phyloP scores from a whole-genome alignment of 75 land plant genomes.

The Pinus tabuliformis region DNA sequence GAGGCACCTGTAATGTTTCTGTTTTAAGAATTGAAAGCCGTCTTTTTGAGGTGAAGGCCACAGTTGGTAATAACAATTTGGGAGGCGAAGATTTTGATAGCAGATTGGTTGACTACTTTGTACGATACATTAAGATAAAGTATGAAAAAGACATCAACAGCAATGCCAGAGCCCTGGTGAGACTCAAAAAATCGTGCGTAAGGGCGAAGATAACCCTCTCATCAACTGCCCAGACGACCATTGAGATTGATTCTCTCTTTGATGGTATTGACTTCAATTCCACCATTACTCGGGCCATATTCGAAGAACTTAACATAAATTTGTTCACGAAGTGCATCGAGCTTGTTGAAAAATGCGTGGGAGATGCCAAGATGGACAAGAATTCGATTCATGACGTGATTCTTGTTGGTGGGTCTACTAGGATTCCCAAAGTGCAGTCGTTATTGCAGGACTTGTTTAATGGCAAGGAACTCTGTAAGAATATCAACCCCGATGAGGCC shows the following conservation, averaged over 20 bases:
- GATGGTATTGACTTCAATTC: conserved; percentile 14
- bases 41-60: not conserved
- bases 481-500: conserved; percentile 13
- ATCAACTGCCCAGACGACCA: too few relatives aligned
- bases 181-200: too few relatives aligned
- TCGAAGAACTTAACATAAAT: conserved; percentile 28
- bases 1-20: not conserved
- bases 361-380: too few relatives aligned
- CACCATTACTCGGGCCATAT: conserved; percentile 22
- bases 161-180: conserved; percentile 3
- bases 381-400: too few relatives aligned
- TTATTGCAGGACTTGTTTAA: conserved; percentile 18
- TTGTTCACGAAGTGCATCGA: conserved; percentile 30
- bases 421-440: too few relatives aligned
- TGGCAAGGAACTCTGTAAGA: conserved; percentile 25
- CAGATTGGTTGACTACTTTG: conserved; percentile 21
- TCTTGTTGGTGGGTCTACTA: too few relatives aligned
- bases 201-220: too few relatives aligned
- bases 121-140: conserved; percentile 19
- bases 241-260: not conserved
- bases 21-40: not conserved
- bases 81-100: conserved; percentile 2
- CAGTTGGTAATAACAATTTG: too few relatives aligned
- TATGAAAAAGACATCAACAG: conserved; percentile 14
- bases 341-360: not conserved